Percentiles rank a stretch among this genome's conserved stretches.
Evolutionary conservation across 768 basidiomycete species (phyloP).

Genomic region (Boletus sensibilis): DNA sequence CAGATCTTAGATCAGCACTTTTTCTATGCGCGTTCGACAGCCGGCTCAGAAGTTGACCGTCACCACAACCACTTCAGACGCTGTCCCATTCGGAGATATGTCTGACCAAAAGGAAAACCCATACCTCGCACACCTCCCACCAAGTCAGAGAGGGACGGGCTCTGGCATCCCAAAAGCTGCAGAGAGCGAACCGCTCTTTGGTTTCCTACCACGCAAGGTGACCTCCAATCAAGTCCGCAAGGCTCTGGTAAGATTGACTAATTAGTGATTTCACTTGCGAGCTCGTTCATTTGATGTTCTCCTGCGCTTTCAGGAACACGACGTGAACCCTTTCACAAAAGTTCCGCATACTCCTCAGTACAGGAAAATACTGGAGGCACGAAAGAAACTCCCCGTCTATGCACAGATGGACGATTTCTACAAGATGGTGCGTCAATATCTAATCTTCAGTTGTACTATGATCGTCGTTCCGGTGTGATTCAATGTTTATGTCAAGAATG

Average conservation of each 20-base stretch:
- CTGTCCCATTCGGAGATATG: constrained; percentile 8
- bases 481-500: not conserved
- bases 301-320: constrained; percentile 54
- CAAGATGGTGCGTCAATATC: constrained; percentile 64
- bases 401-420: constrained; percentile 92
- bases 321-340: constrained; percentile 88
- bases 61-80: not conserved
- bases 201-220: constrained; percentile 70
- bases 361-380: constrained; percentile 77
- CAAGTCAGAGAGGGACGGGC: constrained; percentile 31
- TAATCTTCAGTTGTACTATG: not conserved
- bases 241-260: constrained; percentile 57
- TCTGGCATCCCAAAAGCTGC: constrained; percentile 14
- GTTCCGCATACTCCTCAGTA: constrained; percentile 74
- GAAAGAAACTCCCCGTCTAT: constrained; percentile 90
- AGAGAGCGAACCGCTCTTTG: constrained; percentile 62
- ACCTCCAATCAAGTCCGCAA: constrained; percentile 60
- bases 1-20: constrained; percentile 13
- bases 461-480: not conserved
- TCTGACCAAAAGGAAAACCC: constrained; percentile 43
- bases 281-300: not conserved
- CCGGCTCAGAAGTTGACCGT: not conserved
- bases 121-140: constrained; percentile 48
- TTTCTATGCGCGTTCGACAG: not conserved
- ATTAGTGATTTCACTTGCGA: not conserved